Evolutionary conservation across 805 yeast genomes (phyloP).

Genomic region (Torulaspora gathmanii): DNA sequence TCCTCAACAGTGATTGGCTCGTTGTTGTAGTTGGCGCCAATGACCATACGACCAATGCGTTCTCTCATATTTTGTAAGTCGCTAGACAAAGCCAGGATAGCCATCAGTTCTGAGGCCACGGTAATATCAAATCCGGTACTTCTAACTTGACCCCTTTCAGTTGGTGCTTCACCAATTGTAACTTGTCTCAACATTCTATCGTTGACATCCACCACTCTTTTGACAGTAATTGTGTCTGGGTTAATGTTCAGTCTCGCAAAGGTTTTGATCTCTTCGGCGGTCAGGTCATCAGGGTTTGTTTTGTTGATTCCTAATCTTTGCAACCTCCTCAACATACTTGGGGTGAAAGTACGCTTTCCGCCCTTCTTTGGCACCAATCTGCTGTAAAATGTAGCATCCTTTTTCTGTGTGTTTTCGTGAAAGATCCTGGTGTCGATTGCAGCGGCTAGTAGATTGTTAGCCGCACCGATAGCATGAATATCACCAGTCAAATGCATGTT

Average conservation of each 20-base stretch:
- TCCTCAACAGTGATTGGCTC: conserved; percentile 91
- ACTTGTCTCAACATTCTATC: conserved; percentile 87
- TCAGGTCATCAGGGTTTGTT: conserved; percentile 74
- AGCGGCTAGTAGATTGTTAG: conserved; percentile 90
- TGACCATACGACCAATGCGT: conserved; percentile 84
- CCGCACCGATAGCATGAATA: conserved; percentile 92
- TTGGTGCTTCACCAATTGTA: conserved; percentile 86
- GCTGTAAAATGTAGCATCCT: conserved; percentile 70
- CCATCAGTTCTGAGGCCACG: conserved; percentile 96
- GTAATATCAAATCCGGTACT: conserved; percentile 92
- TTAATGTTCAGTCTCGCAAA: conserved; percentile 86
- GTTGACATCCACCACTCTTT: conserved; percentile 90
- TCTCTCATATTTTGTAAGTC: conserved; percentile 77
- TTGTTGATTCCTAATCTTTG: conserved; percentile 75
- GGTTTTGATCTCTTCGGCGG: conserved; percentile 63
- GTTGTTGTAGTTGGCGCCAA: conserved; percentile 71
- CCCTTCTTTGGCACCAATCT: conserved; percentile 83
- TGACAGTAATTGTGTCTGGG: conserved; percentile 84
- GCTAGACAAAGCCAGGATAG: conserved; percentile 80
- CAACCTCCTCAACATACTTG: conserved; percentile 72
- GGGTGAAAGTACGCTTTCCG: conserved; percentile 73
- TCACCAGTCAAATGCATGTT: conserved; percentile 97
- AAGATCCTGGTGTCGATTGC: conserved; percentile 96
- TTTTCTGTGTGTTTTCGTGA: conserved; percentile 83
- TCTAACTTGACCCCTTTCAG: conserved; percentile 84